Evolutionary conservation across 2,329 filamentous ascomycete genomes (phyloP).

Genomic region (Elsinoe perseae): DNA sequence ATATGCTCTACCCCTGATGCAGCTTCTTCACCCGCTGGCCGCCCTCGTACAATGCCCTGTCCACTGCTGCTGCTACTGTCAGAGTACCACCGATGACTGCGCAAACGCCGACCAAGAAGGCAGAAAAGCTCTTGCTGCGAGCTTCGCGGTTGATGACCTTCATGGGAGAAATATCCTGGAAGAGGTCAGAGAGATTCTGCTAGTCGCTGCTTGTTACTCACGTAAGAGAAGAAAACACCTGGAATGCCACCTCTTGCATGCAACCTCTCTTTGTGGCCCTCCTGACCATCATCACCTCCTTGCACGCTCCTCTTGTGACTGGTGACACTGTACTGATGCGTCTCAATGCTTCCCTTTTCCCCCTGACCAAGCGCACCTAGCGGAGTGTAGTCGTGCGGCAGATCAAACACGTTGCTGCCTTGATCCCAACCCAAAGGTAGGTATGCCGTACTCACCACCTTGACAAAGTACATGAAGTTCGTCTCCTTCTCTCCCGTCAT

Average conservation of each 20-base stretch:
- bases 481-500: constrained; percentile 70
- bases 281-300: constrained; percentile 75
- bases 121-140: constrained; percentile 77
- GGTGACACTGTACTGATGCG: constrained; percentile 96
- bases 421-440: constrained; percentile 83
- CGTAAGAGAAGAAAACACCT: constrained; percentile 96
- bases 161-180: constrained; percentile 94
- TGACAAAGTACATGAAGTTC: constrained; percentile 99
- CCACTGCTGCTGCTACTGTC: constrained; percentile 88
- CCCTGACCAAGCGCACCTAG: constrained; percentile 62
- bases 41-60: constrained; percentile 87
- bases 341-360: constrained; percentile 77
- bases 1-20: constrained; percentile 46
- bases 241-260: constrained; percentile 90
- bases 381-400: constrained; percentile 45
- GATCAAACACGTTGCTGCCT: constrained; percentile 32
- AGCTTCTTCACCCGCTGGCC: constrained; percentile 78
- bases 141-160: constrained; percentile 97
- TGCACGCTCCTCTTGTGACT: constrained; percentile 84
- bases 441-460: constrained; percentile 94
- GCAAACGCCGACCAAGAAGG: constrained; percentile 89
- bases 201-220: constrained; percentile 43
- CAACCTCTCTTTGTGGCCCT: constrained; percentile 84
- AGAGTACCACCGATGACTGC: constrained; percentile 90
- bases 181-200: not conserved